Evolutionary conservation across 257 asterid genomes (phyloP).

Genomic region (Plantago ovata): DNA sequence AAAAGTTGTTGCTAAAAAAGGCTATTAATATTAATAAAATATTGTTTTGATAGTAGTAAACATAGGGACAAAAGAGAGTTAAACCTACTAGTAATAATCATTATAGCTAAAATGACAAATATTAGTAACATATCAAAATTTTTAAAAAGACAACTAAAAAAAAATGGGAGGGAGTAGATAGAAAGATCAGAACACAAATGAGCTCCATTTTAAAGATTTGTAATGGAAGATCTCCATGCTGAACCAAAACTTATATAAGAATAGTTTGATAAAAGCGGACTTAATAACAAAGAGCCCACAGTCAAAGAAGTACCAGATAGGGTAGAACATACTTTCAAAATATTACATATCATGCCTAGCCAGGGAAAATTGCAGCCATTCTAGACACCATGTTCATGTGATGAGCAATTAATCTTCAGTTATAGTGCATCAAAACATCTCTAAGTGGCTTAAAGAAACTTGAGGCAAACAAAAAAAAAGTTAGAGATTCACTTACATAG

Average conservation of each 20-base stretch:
- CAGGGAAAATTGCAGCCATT: constrained; percentile 9
- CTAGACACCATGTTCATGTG: not conserved
- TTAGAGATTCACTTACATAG: constrained; percentile 44
- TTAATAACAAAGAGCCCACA: not conserved
- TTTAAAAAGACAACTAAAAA: no score
- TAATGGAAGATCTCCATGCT: not conserved
- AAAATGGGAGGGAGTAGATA: no score
- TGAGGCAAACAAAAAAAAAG: not conserved
- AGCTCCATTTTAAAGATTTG: constrained; percentile 3
- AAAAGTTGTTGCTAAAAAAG: no score
- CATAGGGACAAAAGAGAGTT: no score
- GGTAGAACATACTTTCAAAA: constrained; percentile 7
- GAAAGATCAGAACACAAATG: not conserved
- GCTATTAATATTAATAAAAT: no score
- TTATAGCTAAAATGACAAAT: no score
- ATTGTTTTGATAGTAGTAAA: no score
- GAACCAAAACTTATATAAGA: not conserved
- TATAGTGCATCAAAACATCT: not conserved
- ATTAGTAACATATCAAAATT: no score
- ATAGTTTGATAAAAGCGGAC: not conserved
- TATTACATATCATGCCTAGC: constrained; percentile 2
- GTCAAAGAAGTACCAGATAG: not conserved
- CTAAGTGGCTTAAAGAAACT: not conserved
- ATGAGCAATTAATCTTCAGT: not conserved
- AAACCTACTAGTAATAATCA: no score